Conservation (phyloP, 441 rosid species). For the Gossypium gossypioides region DNA sequence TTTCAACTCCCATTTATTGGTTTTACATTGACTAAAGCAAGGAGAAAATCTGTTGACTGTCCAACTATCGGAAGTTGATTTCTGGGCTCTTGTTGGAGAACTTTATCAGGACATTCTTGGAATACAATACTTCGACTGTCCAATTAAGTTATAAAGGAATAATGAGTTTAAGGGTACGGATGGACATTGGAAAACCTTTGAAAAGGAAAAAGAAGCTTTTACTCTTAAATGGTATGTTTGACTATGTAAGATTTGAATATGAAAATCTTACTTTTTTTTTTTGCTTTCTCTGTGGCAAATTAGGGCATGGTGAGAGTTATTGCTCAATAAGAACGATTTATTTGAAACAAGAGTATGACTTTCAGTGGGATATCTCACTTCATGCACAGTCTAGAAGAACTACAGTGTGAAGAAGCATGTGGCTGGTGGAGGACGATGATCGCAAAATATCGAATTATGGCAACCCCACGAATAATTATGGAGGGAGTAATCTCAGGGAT, state of each 20-base stretch:
- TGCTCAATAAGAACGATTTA: neutral
- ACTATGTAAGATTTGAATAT: neutral
- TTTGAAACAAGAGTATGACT: neutral
- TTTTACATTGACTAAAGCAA: neutral
- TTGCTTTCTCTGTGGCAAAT: neutral
- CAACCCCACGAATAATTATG: neutral
- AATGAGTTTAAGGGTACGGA: neutral
- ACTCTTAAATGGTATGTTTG: neutral
- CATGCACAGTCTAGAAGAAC: neutral
- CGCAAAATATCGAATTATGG: neutral
- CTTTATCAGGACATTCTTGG: neutral
- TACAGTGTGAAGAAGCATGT: neutral
- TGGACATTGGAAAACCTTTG: neutral
- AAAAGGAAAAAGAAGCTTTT: neutral
- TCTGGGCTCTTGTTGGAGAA: neutral
- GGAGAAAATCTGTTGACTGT: neutral
- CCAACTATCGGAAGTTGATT: neutral
- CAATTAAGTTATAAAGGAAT: neutral
- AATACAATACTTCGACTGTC: neutral
- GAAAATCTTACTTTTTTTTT: neutral
- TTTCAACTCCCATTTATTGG: neutral
- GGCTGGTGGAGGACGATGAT: neutral
- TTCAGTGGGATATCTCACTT: neutral
- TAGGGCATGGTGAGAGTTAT: neutral
- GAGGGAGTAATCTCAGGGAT: no score